Percentiles rank a stretch among this genome's conserved stretches.
These are phyloP conservation scores for Chalaropsis thielavioides DNA, from an alignment of 2,329 filamentous ascomycete species.

Conservation along the genomic window DNA sequence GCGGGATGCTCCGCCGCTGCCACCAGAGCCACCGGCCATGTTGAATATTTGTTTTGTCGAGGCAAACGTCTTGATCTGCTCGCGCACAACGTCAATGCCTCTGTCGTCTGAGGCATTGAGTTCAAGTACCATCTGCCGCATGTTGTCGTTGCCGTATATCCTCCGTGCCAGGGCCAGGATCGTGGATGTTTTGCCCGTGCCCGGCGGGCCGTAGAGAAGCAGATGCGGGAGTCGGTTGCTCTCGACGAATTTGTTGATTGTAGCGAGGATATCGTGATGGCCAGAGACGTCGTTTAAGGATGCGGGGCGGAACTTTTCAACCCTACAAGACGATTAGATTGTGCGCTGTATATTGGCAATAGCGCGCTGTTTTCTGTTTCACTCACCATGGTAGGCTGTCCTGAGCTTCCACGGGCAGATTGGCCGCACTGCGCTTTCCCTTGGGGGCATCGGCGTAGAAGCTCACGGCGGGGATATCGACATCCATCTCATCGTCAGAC, in stretches of 20 bases:
- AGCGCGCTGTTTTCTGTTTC: background rate
- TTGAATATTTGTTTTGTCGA: slow-evolving; percentile 95
- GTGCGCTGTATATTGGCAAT: background rate
- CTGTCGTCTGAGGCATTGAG: slow-evolving; percentile 94
- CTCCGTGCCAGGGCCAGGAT: slow-evolving; percentile 81
- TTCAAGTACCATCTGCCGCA: slow-evolving; percentile 97
- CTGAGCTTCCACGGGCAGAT: slow-evolving; percentile 84
- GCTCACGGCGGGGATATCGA: slow-evolving; percentile 37
- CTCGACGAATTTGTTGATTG: slow-evolving; percentile 95
- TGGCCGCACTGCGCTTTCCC: slow-evolving; percentile 83
- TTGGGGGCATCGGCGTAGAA: slow-evolving; percentile 71
- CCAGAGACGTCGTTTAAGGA: slow-evolving; percentile 86
- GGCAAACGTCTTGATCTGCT: slow-evolving; percentile 99
- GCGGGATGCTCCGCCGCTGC: slow-evolving; percentile 30
- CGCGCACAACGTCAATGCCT: slow-evolving; percentile 92
- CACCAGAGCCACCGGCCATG: slow-evolving; percentile 38
- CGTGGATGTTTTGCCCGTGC: slow-evolving; percentile 95
- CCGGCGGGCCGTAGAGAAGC: slow-evolving; percentile 88
- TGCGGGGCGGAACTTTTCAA: slow-evolving; percentile 90
- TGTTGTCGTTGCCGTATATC: slow-evolving; percentile 83
- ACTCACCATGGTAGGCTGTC: slow-evolving; percentile 81
- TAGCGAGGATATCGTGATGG: slow-evolving; percentile 91
- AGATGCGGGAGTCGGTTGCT: slow-evolving; percentile 88
- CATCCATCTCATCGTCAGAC: slow-evolving; percentile 50
- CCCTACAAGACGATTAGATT: slow-evolving; percentile 38